Evolutionary conservation across 257 asterid genomes (phyloP).

Genomic region (Leptodermis oblonga): DNA sequence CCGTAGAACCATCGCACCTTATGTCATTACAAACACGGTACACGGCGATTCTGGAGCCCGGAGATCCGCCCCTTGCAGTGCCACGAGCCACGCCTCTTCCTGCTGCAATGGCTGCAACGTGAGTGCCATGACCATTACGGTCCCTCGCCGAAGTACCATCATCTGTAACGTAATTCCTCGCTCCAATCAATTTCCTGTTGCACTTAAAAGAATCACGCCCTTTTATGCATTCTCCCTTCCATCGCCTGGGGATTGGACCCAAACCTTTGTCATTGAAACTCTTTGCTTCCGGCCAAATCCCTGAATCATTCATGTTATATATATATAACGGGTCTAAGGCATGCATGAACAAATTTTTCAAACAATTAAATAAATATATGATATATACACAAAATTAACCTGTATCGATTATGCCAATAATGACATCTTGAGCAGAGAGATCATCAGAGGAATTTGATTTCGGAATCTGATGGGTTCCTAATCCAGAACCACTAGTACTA

Average conservation of each 20-base stretch:
- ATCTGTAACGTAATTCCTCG: constrained; percentile 45
- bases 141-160: constrained; percentile 42
- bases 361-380: too few relatives aligned
- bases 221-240: constrained; percentile 82
- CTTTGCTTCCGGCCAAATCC: constrained; percentile 90
- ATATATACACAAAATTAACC: constrained; percentile 42
- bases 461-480: constrained; percentile 20
- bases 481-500: constrained; percentile 26
- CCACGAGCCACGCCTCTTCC: constrained; percentile 74
- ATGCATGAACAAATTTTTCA: too few relatives aligned
- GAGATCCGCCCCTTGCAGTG: constrained; percentile 69
- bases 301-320: too few relatives aligned
- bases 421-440: constrained; percentile 42
- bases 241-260: constrained; percentile 58
- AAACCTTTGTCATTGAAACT: constrained; percentile 61
- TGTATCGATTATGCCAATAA: constrained; percentile 81
- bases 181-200: constrained; percentile 89
- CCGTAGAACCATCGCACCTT: constrained; percentile 61
- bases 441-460: constrained; percentile 25
- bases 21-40: constrained; percentile 48
- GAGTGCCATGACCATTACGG: constrained; percentile 80
- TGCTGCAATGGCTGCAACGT: constrained; percentile 82
- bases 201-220: constrained; percentile 56
- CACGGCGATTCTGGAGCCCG: constrained; percentile 71
- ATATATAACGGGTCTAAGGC: neutral